These are phyloP conservation scores for Nicotiana knightiana DNA, from an alignment of 257 asterid genomes.

Conservation along the genomic window DNA sequence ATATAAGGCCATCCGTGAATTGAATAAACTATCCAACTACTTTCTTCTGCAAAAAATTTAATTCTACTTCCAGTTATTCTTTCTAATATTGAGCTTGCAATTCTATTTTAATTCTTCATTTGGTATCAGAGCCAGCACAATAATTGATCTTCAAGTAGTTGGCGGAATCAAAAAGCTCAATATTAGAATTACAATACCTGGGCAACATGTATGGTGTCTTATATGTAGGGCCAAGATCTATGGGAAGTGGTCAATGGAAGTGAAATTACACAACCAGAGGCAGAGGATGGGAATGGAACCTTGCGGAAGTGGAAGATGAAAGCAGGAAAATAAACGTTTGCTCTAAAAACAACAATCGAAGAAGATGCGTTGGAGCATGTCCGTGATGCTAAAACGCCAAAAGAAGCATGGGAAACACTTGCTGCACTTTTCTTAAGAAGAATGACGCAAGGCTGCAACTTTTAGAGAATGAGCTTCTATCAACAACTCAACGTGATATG, in stretches of 20 bases:
- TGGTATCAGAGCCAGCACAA: neutral
- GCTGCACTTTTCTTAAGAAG: neutral
- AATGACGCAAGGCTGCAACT: conserved; percentile 12
- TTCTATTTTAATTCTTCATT: neutral
- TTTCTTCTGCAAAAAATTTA: neutral
- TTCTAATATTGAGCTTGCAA: neutral
- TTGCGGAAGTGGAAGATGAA: conserved; percentile 7
- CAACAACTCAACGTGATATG: neutral
- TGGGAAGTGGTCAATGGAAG: neutral
- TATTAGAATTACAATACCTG: neutral
- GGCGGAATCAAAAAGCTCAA: neutral
- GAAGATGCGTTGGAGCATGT: conserved; percentile 12
- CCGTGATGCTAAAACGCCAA: neutral
- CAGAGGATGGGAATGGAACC: neutral
- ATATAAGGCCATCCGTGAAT: neutral
- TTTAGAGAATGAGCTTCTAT: conserved; percentile 3
- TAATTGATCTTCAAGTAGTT: neutral
- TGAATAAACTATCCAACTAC: neutral
- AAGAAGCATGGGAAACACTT: conserved; percentile 3
- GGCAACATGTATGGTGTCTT: neutral
- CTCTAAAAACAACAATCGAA: neutral
- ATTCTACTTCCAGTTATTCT: neutral
- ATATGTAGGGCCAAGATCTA: neutral
- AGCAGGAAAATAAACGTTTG: neutral
- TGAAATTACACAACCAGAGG: neutral